Conservation (phyloP, 148 eudicot species). For the Chenopodium suecicum region DNA sequence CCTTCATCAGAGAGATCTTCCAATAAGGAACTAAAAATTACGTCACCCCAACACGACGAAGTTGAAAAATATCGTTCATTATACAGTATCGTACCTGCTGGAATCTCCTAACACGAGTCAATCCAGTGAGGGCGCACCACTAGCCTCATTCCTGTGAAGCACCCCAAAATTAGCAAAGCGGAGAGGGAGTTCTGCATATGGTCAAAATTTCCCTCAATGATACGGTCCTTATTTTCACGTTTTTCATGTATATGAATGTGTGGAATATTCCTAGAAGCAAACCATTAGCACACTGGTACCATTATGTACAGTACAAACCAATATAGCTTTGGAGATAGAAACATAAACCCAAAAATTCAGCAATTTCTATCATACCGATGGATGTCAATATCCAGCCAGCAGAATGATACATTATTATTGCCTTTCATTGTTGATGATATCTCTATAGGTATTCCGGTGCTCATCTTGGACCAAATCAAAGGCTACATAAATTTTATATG, state of each 20-base stretch:
- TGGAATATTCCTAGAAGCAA: constrained; percentile 70
- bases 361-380: constrained; percentile 52
- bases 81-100: constrained; percentile 71
- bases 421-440: constrained; percentile 86
- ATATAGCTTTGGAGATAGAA: background rate
- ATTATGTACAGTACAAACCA: background rate
- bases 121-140: constrained; percentile 94
- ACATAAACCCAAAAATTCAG: background rate
- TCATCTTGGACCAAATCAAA: constrained; percentile 99
- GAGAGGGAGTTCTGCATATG: constrained; percentile 83
- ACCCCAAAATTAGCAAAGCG: constrained; percentile 98
- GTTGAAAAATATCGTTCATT: background rate
- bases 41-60: background rate
- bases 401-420: constrained; percentile 68
- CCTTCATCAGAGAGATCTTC: background rate
- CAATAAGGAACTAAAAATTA: background rate
- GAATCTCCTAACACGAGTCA: constrained; percentile 97
- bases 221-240: constrained; percentile 62
- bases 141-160: constrained; percentile 95
- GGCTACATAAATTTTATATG: constrained; percentile 48
- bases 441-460: constrained; percentile 98
- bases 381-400: constrained; percentile 96
- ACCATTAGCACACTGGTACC: background rate
- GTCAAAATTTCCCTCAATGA: constrained; percentile 79
- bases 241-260: constrained; percentile 35